Evolutionary conservation across 768 basidiomycete species (phyloP).

Genomic region (Suillus occidentalis): DNA sequence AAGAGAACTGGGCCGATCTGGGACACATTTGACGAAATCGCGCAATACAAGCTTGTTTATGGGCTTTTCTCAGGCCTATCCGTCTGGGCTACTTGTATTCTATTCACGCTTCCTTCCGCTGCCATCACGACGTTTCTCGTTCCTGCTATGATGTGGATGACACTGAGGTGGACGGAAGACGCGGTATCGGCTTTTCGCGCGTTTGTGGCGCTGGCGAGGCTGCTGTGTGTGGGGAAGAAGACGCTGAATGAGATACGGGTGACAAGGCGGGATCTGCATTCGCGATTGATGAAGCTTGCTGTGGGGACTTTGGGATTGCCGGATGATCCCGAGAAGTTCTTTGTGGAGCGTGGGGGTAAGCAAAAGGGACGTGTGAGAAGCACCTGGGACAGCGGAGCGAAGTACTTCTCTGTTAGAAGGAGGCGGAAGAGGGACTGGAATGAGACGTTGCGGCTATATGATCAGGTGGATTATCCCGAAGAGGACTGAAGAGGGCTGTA

Average conservation of each 20-base stretch:
- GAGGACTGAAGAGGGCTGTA: constrained; percentile 45
- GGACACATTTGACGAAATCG: constrained; percentile 89
- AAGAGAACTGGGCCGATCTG: constrained; percentile 80
- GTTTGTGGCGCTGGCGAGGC: constrained; percentile 55
- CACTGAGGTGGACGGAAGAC: constrained; percentile 87
- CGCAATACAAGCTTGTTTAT: constrained; percentile 85
- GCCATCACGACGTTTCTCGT: constrained; percentile 57
- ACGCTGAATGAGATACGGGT: constrained; percentile 55
- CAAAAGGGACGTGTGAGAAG: constrained; percentile 71
- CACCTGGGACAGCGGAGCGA: constrained; percentile 65
- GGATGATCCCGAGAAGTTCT: constrained; percentile 66
- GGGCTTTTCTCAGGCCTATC: constrained; percentile 72
- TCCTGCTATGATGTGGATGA: constrained; percentile 85
- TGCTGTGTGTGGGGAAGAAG: constrained; percentile 61
- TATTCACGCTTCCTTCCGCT: constrained; percentile 64
- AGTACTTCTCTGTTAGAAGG: constrained; percentile 79
- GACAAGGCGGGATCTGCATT: constrained; percentile 56
- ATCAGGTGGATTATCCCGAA: constrained; percentile 78
- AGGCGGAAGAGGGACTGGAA: constrained; percentile 89
- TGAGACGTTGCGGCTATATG: constrained; percentile 78
- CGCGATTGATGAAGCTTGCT: constrained; percentile 68
- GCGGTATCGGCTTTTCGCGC: constrained; percentile 79
- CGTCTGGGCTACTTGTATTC: constrained; percentile 58
- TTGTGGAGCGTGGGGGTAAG: constrained; percentile 53
- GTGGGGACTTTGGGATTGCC: constrained; percentile 60